A percentile compares a stretch with the other conserved stretches of the same genome.
Evolutionary conservation across 2,329 filamentous ascomycete species (phyloP).

Genomic region (Tolypocladium ophioglossoides): DNA sequence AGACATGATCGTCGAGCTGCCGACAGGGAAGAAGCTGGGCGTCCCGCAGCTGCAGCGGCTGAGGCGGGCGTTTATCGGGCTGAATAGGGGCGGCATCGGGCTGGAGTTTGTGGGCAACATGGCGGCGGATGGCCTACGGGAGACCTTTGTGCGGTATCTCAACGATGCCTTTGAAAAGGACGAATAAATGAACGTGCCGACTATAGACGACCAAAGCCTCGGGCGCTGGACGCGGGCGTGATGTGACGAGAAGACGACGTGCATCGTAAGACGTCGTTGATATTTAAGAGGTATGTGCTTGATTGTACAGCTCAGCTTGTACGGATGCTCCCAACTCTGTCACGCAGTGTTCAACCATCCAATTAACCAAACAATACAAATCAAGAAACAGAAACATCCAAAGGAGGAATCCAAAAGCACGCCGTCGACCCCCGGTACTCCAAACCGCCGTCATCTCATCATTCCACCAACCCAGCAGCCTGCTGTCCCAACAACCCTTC

Average conservation of each 20-base stretch:
- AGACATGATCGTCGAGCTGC: conserved; percentile 52
- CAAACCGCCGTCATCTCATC: too few relatives aligned
- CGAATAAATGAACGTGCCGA: conserved; percentile 12
- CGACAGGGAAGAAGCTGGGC: conserved; percentile 49
- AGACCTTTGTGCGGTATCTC: conserved; percentile 56
- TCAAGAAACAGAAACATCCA: too few relatives aligned
- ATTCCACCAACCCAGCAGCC: too few relatives aligned
- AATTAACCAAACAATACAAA: too few relatives aligned
- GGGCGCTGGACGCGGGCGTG: too few relatives aligned
- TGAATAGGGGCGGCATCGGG: conserved; percentile 63
- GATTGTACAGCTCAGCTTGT: too few relatives aligned
- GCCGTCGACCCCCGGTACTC: too few relatives aligned
- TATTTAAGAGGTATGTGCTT: background rate
- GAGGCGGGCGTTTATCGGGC: conserved; percentile 63
- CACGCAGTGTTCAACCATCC: too few relatives aligned
- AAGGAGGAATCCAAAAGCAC: too few relatives aligned
- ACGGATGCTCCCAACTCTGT: too few relatives aligned
- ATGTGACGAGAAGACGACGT: background rate
- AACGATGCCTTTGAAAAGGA: conserved; percentile 55
- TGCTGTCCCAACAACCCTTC: too few relatives aligned
- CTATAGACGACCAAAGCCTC: background rate
- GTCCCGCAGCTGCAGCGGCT: conserved; percentile 69
- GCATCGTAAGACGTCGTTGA: background rate
- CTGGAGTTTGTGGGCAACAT: conserved; percentile 44
- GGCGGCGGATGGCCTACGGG: conserved; percentile 42